Evolutionary conservation across 805 yeast species (phyloP).

Genomic region (Vanderwaltozyma yarrowii): DNA sequence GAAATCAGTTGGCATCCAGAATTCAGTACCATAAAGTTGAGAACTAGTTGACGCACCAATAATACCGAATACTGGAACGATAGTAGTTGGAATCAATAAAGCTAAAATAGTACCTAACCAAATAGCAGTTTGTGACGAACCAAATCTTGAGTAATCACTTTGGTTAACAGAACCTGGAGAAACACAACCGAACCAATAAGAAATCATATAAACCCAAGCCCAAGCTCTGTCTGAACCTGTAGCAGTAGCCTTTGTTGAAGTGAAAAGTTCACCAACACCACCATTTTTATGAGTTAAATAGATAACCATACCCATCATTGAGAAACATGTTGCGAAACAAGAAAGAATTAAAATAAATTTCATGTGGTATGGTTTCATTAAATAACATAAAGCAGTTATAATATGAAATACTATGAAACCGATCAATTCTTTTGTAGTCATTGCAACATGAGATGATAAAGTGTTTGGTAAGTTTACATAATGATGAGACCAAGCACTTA

Average conservation of each 20-base stretch:
- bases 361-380: slow-evolving; percentile 36
- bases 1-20: slow-evolving; percentile 32
- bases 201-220: slow-evolving; percentile 35
- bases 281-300: slow-evolving; percentile 27
- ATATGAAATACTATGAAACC: slow-evolving; percentile 36
- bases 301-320: slow-evolving; percentile 34
- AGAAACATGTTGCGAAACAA: slow-evolving; percentile 30
- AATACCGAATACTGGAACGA: slow-evolving; percentile 36
- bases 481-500: slow-evolving; percentile 33
- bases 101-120: slow-evolving; percentile 28
- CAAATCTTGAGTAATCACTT: slow-evolving; percentile 33
- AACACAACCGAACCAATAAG: slow-evolving; percentile 35
- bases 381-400: slow-evolving; percentile 32
- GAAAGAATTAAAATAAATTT: slow-evolving; percentile 30
- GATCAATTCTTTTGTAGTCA: slow-evolving; percentile 30
- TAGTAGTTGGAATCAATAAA: slow-evolving; percentile 30
- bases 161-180: slow-evolving; percentile 34
- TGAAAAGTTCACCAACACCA: slow-evolving; percentile 30
- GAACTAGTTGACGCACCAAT: slow-evolving; percentile 33
- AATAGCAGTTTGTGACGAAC: slow-evolving; percentile 26
- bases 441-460: slow-evolving; percentile 24
- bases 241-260: slow-evolving; percentile 19
- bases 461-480: slow-evolving; percentile 29
- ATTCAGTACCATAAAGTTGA: slow-evolving; percentile 27
- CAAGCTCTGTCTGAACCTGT: slow-evolving; percentile 32